These are phyloP conservation scores for Leptomonas pyrrhocoris DNA, from an alignment of 208 protist genomes.

Conservation along the genomic window DNA sequence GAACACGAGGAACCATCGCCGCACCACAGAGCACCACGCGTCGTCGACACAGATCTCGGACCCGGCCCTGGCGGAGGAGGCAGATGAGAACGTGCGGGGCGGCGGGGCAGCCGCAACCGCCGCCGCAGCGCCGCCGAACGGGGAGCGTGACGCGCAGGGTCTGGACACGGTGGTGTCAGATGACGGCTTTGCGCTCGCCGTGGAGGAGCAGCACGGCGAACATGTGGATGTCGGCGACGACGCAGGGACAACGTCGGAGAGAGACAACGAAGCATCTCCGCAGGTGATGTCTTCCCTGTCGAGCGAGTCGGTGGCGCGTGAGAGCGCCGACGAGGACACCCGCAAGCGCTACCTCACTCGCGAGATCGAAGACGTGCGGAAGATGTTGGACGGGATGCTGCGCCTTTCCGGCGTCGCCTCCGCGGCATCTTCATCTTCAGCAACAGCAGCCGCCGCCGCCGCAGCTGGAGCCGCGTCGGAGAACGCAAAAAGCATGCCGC, in stretches of 20 bases:
- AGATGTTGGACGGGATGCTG: slow-evolving; percentile 44
- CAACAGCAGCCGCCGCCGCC: not conserved
- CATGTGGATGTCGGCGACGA: not conserved
- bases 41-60: not conserved
- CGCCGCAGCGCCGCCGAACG: not conserved
- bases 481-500: not conserved
- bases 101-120: not conserved
- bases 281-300: not conserved
- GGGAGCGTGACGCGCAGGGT: not conserved
- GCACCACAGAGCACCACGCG: not conserved
- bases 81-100: no score
- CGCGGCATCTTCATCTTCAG: not conserved
- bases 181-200: slow-evolving; percentile 31
- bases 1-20: not conserved
- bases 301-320: not conserved
- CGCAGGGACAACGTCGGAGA: not conserved
- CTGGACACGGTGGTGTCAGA: slow-evolving; percentile 38
- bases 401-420: not conserved
- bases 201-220: slow-evolving; percentile 2
- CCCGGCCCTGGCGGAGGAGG: slow-evolving; percentile 8
- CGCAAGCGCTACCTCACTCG: slow-evolving; percentile 26
- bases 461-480: not conserved
- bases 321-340: slow-evolving; percentile 26
- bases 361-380: slow-evolving; percentile 38
- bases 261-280: not conserved